phyloP scores from a whole-genome alignment of 2,329 filamentous ascomycete genomes.

The Trichoderma sp. region DNA sequence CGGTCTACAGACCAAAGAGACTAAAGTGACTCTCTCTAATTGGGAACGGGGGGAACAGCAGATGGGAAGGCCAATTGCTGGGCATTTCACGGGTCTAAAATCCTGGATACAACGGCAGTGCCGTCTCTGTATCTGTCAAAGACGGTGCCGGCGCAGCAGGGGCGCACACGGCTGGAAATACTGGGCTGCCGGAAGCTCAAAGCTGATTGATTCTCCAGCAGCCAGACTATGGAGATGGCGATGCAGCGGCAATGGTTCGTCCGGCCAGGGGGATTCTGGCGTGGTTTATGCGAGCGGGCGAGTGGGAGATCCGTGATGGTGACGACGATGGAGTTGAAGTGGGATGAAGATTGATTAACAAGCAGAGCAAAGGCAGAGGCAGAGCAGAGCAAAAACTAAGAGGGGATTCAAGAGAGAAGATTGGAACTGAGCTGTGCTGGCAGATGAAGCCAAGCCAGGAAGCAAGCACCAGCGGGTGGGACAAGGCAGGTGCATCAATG shows the following conservation, averaged over 20 bases:
- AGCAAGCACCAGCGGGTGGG: neutral
- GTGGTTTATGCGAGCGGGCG: neutral
- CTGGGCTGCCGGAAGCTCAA: conserved; percentile 16
- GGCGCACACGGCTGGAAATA: neutral
- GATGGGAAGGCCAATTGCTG: conserved; percentile 7
- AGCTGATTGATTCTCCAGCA: conserved; percentile 18
- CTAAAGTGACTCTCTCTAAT: neutral
- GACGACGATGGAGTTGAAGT: neutral
- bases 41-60: neutral
- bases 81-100: conserved; percentile 9
- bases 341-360: neutral
- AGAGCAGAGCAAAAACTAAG: neutral
- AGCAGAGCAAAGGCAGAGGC: neutral
- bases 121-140: neutral
- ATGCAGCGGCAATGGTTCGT: neutral
- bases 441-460: neutral
- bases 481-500: conserved; percentile 11
- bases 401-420: neutral
- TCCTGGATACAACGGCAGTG: neutral
- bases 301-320: neutral
- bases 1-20: neutral
- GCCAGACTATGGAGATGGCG: neutral
- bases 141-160: neutral
- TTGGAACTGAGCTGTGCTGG: neutral
- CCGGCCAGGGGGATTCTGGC: neutral